Base-by-base conservation (phyloP, 768 basidiomycete species). In the Chlorophyllum brunneum region DNA sequence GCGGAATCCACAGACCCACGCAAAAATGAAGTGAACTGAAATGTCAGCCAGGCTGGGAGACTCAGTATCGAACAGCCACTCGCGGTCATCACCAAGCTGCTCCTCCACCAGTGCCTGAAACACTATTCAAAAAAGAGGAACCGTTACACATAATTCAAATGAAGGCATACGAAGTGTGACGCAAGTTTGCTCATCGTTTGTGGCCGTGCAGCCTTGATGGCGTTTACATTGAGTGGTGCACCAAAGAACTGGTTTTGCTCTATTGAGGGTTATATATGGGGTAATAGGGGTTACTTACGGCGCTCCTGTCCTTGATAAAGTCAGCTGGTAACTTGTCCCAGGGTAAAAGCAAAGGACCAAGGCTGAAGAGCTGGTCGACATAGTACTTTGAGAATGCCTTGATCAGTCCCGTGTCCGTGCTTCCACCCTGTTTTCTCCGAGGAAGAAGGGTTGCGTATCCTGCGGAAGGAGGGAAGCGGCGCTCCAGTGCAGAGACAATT, bases 51-150 rank as follows among this genome's bases (percentile, higher is more conserved):
- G 63, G 36, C 76, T 70, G 7, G 82, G 80, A 0, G 65, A 52
- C 50, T 74, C 74, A 0, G 82, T 81, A 55, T 81, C 71, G 52
- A 83, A 74, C 7, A 82, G 66, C 80, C 81, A 85, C 59, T 77
- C 73, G 2, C 82, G 71, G 20, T 70, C 77, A 59, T 82, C 80
- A 13, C 65, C 61, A 24, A 83, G 66, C 60, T 83, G 72, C 52
- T 69, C 64, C 53, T 70, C 71, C n/a, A 72, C 24, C 6, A 72
- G 53, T 13, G 61, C 57, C 68, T 71, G 54, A 27, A 31, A 46
- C 46, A 30, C 29, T 15, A 39, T 30, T 13, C 18, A 34, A 34
- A n/a, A 36, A 40, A 13, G 18, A 10, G 31, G n/a, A 24, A 13
- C 9, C 15, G n/a, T n/a, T n/a, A 54, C 24, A 27, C n/a, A 18